Evolutionary conservation across 2,329 filamentous ascomycete genomes (phyloP).

Genomic region (Ascochyta viciae-villosae): DNA sequence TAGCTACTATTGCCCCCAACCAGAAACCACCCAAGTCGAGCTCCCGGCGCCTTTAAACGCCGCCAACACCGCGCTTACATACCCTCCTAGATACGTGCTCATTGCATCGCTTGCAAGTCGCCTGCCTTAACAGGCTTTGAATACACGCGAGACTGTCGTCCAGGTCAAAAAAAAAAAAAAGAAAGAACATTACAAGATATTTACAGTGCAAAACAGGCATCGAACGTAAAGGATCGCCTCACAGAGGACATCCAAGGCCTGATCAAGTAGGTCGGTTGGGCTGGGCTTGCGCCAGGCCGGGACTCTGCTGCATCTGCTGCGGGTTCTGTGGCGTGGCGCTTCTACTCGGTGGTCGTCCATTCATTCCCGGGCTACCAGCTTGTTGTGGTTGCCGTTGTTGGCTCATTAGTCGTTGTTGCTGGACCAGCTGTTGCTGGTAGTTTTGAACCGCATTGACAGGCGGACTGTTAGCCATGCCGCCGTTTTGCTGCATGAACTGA

Average conservation of each 20-base stretch:
- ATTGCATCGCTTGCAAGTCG: neutral
- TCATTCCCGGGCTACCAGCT: constrained; percentile 42
- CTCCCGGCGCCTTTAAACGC: constrained; percentile 11
- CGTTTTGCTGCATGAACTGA: constrained; percentile 43
- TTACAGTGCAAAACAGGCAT: constrained; percentile 34
- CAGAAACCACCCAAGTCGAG: constrained; percentile 1
- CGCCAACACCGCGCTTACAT: constrained; percentile 13
- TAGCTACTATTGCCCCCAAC: neutral
- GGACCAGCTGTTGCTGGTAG: constrained; percentile 47
- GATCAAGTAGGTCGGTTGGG: constrained; percentile 19
- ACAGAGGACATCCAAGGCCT: constrained; percentile 21
- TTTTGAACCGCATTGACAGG: constrained; percentile 45
- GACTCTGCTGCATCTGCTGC: constrained; percentile 44
- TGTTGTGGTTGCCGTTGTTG: constrained; percentile 38
- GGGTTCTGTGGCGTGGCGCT: constrained; percentile 50
- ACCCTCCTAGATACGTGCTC: neutral
- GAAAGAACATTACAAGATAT: constrained; percentile 39
- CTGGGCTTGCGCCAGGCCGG: constrained; percentile 44
- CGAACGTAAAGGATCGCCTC: constrained; percentile 22
- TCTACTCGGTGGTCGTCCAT: constrained; percentile 42
- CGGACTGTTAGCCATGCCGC: constrained; percentile 38
- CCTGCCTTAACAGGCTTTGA: neutral
- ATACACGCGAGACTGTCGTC: constrained; percentile 1
- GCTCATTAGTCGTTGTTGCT: constrained; percentile 49
- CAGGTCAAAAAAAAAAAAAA: constrained; percentile 3